Evolutionary conservation across 2,329 filamentous ascomycete genomes (phyloP), one percentile per base, ranked within the genome.

Genomic region (Trichoderma sp.): DNA sequence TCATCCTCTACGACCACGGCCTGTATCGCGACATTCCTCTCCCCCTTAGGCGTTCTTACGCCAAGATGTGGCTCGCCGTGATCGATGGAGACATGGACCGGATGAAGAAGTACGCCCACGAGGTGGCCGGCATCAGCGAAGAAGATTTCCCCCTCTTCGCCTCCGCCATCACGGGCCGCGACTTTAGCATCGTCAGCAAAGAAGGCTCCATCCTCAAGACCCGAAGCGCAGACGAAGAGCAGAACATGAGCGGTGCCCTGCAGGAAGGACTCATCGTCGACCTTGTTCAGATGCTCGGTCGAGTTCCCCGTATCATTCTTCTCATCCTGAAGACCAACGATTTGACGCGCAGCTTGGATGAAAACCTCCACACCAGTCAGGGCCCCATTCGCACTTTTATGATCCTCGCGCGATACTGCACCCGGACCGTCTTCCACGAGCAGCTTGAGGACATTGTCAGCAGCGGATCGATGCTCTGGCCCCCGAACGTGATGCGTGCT

Each of bases 311-410:
- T 58, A 93, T 99, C 74, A 97, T 99, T 69, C 86, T 99, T 13
- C 85, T 99, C 32, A 98, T 99, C 75, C 87, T 99, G 73, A 99
- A 99, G 84, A 99, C 96, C 3, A 99, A 99, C 80, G 96, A 99
- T 82, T 85, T 99, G 50, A 99, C 96, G 17, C 90, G 96, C 74
- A 96, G 92, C 76, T 87, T 99, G 20, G 96, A 99, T 79, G 96
- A 99, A 84, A 95, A 92, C 78, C 85, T 97, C 47, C 92, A 95
- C 70, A 96, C 93, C 0, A 86, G 88, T 7, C 87, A 88, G 73
- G 90, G 90, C 0, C 89, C 90, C 3, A 86, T 91, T 74, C 85
- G 89, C 62, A 87, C 84, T 15, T 92, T 92, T 76, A 82, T 92
- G 78, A 92, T 93, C 74, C 84, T 93, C 32, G 90, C 90, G 3